phyloP scores from a whole-genome alignment of 164 flowering plant genomes.

The Sextonia rubra region DNA sequence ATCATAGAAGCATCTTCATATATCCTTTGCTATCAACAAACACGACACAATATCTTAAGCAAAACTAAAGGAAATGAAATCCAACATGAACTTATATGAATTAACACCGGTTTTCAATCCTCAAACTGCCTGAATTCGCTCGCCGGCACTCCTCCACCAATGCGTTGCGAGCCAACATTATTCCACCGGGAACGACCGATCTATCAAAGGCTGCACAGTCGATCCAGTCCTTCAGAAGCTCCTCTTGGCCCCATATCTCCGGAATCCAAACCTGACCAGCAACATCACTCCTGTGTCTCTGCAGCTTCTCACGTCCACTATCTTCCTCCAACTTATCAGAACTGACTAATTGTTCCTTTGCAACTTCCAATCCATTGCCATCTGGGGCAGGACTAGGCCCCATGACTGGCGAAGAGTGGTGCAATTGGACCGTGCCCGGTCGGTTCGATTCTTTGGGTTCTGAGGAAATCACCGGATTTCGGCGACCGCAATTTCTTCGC shows the following conservation, averaged over 20 bases:
- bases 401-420: background rate
- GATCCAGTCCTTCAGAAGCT: conserved; percentile 54
- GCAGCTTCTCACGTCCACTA: conserved; percentile 43
- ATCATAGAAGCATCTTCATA: background rate
- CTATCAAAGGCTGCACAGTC: conserved; percentile 49
- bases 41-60: background rate
- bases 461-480: background rate
- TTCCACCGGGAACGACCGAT: conserved; percentile 36
- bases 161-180: conserved; percentile 48
- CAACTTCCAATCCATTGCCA: background rate
- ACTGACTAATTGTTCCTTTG: background rate
- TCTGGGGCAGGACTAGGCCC: background rate
- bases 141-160: conserved; percentile 39
- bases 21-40: background rate
- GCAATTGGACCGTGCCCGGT: background rate
- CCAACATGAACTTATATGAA: background rate
- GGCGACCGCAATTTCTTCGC: background rate
- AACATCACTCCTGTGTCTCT: conserved; percentile 44
- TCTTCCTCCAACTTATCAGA: background rate
- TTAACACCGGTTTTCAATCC: conserved; percentile 33
- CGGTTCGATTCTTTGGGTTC: background rate
- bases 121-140: conserved; percentile 20
- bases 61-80: background rate
- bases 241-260: conserved; percentile 66
- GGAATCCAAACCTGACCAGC: conserved; percentile 54